Base-by-base conservation (phyloP, 1,284 basidiomycete species). In the Malassezia globosa region DNA sequence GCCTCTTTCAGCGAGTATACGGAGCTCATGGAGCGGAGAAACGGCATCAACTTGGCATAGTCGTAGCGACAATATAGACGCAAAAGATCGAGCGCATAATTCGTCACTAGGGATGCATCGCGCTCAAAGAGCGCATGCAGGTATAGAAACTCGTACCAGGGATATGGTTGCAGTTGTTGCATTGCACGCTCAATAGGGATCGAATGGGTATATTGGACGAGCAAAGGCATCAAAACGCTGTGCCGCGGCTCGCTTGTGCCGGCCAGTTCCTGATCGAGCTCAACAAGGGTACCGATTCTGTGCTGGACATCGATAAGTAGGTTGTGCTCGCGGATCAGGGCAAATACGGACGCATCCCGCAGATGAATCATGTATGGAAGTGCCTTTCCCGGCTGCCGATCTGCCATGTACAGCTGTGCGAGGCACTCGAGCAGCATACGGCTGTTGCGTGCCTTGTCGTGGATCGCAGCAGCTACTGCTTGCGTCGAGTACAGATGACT, bases 281-380 rank as follows among this genome's bases (percentile, higher is more conserved):
- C 85, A 22, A 97, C 84, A 0, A 99, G 79, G 11, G 87, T 76
- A 0, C 94, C 75, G 1, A 86, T 88, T 72, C 94, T 88, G 65
- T 96, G 88, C 66, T 88, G 84, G 1, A 97, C 85, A 36, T 87
- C 87, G 18, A 87, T 87, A 72, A 95, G 96, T 1, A 99, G 77
- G 60, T 94, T 94, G 71, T 96, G 78, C 48, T 95, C 87, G 36
- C 84, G 78, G 57, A 99, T 95, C 45, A 97, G 82, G 58, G 90
- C 84, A 69, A 99, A 95, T 2, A 96, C 90, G 59, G 87, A 83
- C 2, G 87, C 81, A 41, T 84, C 78, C 7, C 89, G 81, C 11
- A 97, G 76, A 3, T 85, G 80, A 8, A 97, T 77, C 73, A 84
- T 87, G 74, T 82, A 96, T 0, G 86, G 84, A 1, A 99, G 75